Conservation (phyloP, 2,329 filamentous ascomycete genomes). For the Mariannaea sp. region DNA sequence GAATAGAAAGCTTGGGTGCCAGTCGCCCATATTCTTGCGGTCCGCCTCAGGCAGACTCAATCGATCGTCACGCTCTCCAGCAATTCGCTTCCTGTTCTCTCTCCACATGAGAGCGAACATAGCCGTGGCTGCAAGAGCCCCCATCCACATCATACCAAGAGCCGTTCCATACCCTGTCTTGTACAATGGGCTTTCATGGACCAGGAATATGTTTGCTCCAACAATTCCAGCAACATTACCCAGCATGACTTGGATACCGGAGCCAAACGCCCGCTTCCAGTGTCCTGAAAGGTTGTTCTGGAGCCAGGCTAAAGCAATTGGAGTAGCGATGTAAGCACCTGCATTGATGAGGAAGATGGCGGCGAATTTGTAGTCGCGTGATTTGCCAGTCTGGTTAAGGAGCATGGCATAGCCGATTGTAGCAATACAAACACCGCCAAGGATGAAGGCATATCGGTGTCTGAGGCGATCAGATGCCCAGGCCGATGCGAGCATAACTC, state of each 20-base stretch:
- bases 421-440: conserved; percentile 54
- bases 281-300: conserved; percentile 61
- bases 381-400: conserved; percentile 41
- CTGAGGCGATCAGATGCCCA: conserved; percentile 55
- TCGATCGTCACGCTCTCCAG: conserved; percentile 40
- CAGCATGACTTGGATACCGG: conserved; percentile 54
- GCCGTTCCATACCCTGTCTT: conserved; percentile 54
- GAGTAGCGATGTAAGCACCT: conserved; percentile 59
- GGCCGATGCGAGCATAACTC: conserved; percentile 41
- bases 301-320: conserved; percentile 61
- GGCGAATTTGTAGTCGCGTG: conserved; percentile 50
- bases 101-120: conserved; percentile 39
- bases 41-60: conserved; percentile 38
- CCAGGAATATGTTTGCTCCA: conserved; percentile 53
- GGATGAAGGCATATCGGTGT: conserved; percentile 60
- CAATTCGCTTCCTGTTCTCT: conserved; percentile 44
- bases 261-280: conserved; percentile 59
- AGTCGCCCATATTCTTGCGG: conserved; percentile 43
- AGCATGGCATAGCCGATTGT: conserved; percentile 61
- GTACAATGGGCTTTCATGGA: conserved; percentile 53
- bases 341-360: conserved; percentile 59
- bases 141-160: conserved; percentile 53
- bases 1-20: conserved; percentile 45
- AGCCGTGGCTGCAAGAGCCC: conserved; percentile 41
- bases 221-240: conserved; percentile 58